phyloP scores from a whole-genome alignment of 148 eudicot species.

The Cornus florida region DNA sequence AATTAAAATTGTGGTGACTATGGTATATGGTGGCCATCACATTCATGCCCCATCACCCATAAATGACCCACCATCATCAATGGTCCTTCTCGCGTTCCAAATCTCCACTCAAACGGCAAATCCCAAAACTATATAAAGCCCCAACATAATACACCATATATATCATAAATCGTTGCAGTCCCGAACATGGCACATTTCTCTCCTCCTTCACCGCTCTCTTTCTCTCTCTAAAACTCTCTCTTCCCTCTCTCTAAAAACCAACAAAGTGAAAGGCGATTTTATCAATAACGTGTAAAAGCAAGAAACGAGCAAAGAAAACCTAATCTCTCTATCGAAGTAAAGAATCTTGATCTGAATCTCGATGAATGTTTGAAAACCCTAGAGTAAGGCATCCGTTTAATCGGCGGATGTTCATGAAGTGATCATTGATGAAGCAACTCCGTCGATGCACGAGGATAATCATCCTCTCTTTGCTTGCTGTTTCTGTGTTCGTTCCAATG shows the following conservation, averaged over 20 bases:
- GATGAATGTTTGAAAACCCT: conserved; percentile 14
- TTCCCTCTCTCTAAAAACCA: not conserved
- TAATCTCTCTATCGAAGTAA: not conserved
- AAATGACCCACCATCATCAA: not conserved
- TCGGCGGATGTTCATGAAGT: too few species aligned
- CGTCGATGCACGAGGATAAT: conserved; percentile 81
- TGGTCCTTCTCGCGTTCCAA: not conserved
- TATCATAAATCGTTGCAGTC: conserved; percentile 5
- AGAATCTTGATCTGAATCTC: conserved; percentile 2
- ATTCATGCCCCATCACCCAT: not conserved
- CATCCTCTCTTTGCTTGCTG: conserved; percentile 74
- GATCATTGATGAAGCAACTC: conserved; percentile 54
- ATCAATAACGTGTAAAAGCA: not conserved
- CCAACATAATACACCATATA: not conserved
- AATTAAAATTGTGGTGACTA: too few species aligned
- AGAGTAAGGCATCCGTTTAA: not conserved
- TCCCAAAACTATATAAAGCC: not conserved
- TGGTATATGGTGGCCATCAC: not conserved
- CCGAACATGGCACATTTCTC: conserved; percentile 29
- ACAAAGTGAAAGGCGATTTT: not conserved
- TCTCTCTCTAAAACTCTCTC: conserved; percentile 6
- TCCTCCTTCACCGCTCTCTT: conserved; percentile 12
- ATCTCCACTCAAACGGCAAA: not conserved
- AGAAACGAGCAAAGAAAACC: conserved; percentile 4
- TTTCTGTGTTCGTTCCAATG: conserved; percentile 66